These are phyloP conservation scores for Aspergillus baeticus DNA, from an alignment of 495 filamentous ascomycete species.

Conservation along the genomic window DNA sequence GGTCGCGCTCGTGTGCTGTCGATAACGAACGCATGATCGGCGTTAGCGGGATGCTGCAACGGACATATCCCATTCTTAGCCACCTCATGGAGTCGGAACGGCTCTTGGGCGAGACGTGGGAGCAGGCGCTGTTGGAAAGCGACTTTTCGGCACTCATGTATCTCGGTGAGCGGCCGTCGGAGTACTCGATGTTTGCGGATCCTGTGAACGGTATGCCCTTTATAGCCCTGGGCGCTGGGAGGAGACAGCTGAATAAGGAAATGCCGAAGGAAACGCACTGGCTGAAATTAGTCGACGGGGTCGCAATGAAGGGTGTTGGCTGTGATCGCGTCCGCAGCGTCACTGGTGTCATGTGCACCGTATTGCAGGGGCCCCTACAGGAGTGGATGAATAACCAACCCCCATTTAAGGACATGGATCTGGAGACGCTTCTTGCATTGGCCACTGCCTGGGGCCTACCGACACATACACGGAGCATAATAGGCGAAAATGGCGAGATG, in stretches of 20 bases:
- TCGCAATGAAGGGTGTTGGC: background rate
- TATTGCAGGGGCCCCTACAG: background rate
- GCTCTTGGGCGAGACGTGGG: background rate
- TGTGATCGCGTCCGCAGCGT: too few species aligned
- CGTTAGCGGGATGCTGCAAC: background rate
- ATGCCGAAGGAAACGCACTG: background rate
- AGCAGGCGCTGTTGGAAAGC: background rate
- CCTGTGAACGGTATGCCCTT: background rate
- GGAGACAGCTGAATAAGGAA: too few species aligned
- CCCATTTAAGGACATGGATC: background rate
- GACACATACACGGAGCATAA: background rate
- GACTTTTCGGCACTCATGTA: background rate
- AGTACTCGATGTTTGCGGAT: background rate
- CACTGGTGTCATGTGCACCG: too few species aligned
- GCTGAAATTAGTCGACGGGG: background rate
- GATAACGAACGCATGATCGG: background rate
- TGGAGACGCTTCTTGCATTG: background rate
- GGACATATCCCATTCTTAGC: background rate
- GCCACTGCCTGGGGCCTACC: background rate
- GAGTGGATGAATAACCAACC: background rate
- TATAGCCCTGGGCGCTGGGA: too few species aligned
- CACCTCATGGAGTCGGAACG: background rate
- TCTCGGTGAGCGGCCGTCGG: background rate
- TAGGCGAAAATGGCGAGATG: background rate
- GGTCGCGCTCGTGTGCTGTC: background rate